phyloP scores from a whole-genome alignment of 768 basidiomycete genomes.

The Tricholoma matsutake region DNA sequence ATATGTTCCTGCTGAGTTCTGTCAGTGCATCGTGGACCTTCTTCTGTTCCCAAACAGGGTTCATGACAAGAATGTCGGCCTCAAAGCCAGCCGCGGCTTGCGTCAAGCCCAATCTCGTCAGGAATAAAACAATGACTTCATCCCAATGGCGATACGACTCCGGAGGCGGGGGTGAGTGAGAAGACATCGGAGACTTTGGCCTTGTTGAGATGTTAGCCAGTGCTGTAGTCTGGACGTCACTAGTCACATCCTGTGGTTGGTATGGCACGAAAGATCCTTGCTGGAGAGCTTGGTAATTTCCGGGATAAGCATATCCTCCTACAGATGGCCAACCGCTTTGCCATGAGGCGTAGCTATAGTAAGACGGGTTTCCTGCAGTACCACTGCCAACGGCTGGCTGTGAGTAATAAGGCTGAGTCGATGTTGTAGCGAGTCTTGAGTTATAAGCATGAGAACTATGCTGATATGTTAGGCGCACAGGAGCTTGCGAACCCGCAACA shows the following conservation, averaged over 20 bases:
- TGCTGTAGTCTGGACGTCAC: not conserved
- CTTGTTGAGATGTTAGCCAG: constrained; percentile 4
- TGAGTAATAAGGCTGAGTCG: constrained; percentile 1
- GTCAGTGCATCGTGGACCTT: constrained; percentile 54
- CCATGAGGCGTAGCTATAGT: constrained; percentile 13
- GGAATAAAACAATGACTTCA: constrained; percentile 48
- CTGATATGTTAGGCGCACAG: not conserved
- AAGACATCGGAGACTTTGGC: constrained; percentile 19
- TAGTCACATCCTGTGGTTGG: not conserved
- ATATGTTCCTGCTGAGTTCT: constrained; percentile 47
- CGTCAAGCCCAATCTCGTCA: constrained; percentile 50
- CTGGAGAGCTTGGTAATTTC: constrained; percentile 2
- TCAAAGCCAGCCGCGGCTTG: constrained; percentile 65
- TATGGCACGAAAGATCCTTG: constrained; percentile 5
- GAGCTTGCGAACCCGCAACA: not conserved
- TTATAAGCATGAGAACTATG: not conserved
- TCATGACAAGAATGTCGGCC: constrained; percentile 70
- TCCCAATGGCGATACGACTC: constrained; percentile 61
- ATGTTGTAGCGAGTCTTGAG: not conserved
- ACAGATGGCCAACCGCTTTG: constrained; percentile 7
- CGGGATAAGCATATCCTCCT: constrained; percentile 3
- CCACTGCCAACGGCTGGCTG: not conserved
- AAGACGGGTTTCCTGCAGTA: not conserved
- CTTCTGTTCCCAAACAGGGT: constrained; percentile 57
- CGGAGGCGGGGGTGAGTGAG: constrained; percentile 37